Conservation (phyloP, 78 protist species). For the Emiliania huxleyi region DNA sequence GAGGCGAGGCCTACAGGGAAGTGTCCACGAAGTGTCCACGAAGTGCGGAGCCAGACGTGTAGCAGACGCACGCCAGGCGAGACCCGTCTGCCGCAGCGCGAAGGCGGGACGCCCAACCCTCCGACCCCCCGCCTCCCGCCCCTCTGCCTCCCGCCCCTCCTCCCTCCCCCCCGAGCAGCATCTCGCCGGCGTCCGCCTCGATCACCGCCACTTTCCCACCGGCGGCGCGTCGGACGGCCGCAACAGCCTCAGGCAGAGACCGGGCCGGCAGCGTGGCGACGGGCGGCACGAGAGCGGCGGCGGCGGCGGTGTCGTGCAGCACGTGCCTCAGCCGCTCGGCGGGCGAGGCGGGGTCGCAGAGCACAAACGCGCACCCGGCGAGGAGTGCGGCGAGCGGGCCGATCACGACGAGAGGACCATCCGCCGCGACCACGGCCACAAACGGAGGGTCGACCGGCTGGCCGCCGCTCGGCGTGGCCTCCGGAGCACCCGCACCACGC, state of each 20-base stretch:
- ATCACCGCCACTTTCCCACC: background rate
- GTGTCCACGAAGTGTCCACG: too few species aligned
- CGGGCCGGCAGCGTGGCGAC: too few species aligned
- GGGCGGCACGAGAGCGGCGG: background rate
- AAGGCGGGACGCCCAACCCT: background rate
- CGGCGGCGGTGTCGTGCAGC: background rate
- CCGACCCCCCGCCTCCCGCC: background rate
- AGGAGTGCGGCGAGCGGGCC: background rate
- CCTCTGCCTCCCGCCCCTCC: background rate
- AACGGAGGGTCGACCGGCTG: background rate
- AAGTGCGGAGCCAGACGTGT: background rate
- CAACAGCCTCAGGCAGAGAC: too few species aligned
- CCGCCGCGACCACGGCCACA: background rate
- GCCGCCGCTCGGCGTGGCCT: too few species aligned
- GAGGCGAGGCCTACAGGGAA: background rate
- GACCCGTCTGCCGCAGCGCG: background rate
- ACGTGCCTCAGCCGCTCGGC: background rate
- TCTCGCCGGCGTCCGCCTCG: background rate
- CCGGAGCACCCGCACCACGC: too few species aligned
- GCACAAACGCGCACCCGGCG: background rate
- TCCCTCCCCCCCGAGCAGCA: background rate
- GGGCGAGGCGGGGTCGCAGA: background rate
- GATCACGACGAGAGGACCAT: background rate
- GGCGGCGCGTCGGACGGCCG: background rate
- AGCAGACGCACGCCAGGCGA: background rate